Conservation (phyloP, 306 rosid genomes). For the Prunus persica region DNA sequence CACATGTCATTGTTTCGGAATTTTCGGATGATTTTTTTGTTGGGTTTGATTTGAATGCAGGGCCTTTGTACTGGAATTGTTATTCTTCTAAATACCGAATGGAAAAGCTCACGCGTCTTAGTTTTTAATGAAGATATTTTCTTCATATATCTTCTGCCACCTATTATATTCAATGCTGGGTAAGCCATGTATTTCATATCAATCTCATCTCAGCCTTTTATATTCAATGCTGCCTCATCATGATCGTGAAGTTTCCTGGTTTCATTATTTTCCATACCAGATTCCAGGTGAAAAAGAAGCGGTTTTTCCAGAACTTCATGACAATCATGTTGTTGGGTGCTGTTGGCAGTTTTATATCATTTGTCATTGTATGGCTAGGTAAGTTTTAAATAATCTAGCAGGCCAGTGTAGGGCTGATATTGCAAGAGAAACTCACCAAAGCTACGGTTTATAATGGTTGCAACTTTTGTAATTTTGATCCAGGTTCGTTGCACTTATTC, state of each 20-base stretch:
- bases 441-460: slow-evolving; percentile 5
- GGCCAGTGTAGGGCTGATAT: neutral
- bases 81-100: slow-evolving; percentile 41
- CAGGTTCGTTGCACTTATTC: slow-evolving; percentile 55
- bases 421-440: neutral
- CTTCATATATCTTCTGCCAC: slow-evolving; percentile 72
- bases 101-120: slow-evolving; percentile 51
- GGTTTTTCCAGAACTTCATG: slow-evolving; percentile 56
- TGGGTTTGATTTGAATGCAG: slow-evolving; percentile 30
- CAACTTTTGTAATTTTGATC: slow-evolving; percentile 28
- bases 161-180: slow-evolving; percentile 80
- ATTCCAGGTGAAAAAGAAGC: slow-evolving; percentile 74
- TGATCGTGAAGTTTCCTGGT: slow-evolving; percentile 4
- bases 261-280: slow-evolving; percentile 25
- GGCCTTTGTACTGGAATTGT: slow-evolving; percentile 52
- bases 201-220: neutral
- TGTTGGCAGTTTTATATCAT: slow-evolving; percentile 54
- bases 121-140: slow-evolving; percentile 52
- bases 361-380: slow-evolving; percentile 56
- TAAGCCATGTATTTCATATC: slow-evolving; percentile 18
- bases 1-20: neutral
- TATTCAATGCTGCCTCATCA: no score
- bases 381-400: slow-evolving; percentile 12
- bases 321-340: slow-evolving; percentile 58
- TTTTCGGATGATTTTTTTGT: slow-evolving; percentile 10